Conservation (phyloP, 352 stramenopile genomes). For the Globisporangium nodosum region DNA sequence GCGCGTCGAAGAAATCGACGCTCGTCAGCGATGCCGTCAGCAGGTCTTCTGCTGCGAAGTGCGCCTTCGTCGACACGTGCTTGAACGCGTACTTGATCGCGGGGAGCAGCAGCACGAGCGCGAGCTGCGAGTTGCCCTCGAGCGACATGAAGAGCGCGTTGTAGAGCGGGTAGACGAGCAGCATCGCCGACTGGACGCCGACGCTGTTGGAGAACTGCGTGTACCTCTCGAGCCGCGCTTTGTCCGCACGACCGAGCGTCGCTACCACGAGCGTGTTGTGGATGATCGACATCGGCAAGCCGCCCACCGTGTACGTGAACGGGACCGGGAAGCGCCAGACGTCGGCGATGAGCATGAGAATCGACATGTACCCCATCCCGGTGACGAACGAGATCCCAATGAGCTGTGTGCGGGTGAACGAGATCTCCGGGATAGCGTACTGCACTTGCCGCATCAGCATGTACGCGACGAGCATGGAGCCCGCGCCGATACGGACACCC, state of each 20-base stretch:
- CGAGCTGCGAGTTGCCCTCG: not conserved
- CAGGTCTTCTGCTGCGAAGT: not conserved
- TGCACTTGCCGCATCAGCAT: no score
- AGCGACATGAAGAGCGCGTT: slow-evolving; percentile 11
- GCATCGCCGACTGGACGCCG: not conserved
- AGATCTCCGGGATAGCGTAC: no score
- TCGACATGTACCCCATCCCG: no score
- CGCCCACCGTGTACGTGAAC: slow-evolving; percentile 1
- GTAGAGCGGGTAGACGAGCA: slow-evolving; percentile 6
- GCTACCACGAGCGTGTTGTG: not conserved
- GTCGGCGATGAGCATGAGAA: not conserved
- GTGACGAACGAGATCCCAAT: no score
- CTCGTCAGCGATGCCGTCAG: not conserved
- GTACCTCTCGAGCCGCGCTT: not conserved
- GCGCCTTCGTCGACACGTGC: not conserved
- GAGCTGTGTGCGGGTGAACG: no score
- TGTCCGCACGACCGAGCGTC: not conserved
- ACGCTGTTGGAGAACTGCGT: not conserved
- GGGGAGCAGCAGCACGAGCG: slow-evolving; percentile 9
- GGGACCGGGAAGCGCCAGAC: slow-evolving; percentile 7
- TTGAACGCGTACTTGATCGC: slow-evolving; percentile 5
- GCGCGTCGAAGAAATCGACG: slow-evolving; percentile 11
- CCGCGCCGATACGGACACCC: no score
- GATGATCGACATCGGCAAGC: not conserved
- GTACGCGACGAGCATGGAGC: no score